Evolutionary conservation across 2,329 filamentous ascomycete species (phyloP), one percentile per base, ranked within the genome.

Genomic region (Fusarium sp.): DNA sequence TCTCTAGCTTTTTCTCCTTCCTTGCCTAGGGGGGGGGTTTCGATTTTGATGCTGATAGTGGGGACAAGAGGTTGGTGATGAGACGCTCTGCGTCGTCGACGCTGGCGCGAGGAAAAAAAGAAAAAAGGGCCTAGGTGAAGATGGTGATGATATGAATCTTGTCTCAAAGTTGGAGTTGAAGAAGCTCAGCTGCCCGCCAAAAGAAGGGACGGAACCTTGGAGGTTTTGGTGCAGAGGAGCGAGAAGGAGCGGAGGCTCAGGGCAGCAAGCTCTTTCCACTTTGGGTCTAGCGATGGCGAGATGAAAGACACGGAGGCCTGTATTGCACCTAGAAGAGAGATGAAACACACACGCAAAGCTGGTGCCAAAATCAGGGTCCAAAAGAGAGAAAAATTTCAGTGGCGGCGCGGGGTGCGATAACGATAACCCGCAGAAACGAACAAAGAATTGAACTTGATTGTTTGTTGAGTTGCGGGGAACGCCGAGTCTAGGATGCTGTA

Each of bases 361-460:
- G 24, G 53, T 68, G 58, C 51, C 39, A 67, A 54, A 52, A 53
- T 40, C 38, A 26, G 53, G 52, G 34, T 48, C 44, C 19, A 58
- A 32, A 29, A 19, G 19, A 47, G 36, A 29, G 22, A 62, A 59
- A 59, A 64, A 53, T 56, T 53, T 66, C 56, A 48, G 52, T 71
- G 61, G 72, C 72, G 74, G 72, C 72, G 74, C 74, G 74, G 73
- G 70, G 65, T 72, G 75, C 74, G 74, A 77, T 76, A 77, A 76
- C 71, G 74, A 76, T 77, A 76, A 77, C 73, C 73, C 73, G 73
- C 63, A 15, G 11, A 15, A 48, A 38, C 35, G 7, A 36, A 22
- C n/a, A 28, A 35, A 38, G 24, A 24, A 25, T n/a, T 28, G 35
- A 24, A 19, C 19, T 19, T 38, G 29, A 5, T 19, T 12, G 25